These are phyloP conservation scores for Ceratobasidium papillatum DNA, from an alignment of 1,284 basidiomycete genomes.

Conservation along the genomic window DNA sequence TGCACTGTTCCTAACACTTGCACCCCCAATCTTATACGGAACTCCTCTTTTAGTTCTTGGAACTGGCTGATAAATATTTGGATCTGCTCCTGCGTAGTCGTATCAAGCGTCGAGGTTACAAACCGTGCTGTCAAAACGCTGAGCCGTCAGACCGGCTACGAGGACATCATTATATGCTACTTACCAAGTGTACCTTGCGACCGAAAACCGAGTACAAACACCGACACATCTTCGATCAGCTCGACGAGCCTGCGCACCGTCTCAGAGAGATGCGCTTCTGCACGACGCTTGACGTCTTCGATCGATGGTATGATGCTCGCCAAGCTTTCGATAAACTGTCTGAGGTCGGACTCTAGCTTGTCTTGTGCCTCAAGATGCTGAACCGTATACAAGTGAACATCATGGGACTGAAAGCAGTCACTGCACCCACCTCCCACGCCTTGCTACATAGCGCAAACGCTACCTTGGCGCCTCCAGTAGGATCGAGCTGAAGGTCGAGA, in stretches of 20 bases:
- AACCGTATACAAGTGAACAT: background rate
- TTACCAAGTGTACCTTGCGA: too few species aligned
- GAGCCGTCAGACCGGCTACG: too few species aligned
- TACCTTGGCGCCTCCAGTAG: constrained; percentile 33
- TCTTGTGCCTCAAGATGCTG: background rate
- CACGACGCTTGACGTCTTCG: background rate
- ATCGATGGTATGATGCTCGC: background rate
- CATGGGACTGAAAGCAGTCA: constrained; percentile 38
- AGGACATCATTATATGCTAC: background rate
- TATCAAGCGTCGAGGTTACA: background rate
- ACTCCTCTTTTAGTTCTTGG: background rate
- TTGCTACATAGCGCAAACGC: background rate
- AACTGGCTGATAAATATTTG: background rate
- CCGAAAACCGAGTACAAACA: background rate
- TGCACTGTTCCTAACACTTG: background rate
- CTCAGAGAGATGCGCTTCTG: background rate
- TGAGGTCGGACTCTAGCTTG: background rate
- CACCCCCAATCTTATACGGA: background rate
- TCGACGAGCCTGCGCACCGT: background rate
- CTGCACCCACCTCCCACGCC: constrained; percentile 40
- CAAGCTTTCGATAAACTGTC: background rate
- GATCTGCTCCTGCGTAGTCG: background rate
- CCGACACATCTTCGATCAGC: background rate
- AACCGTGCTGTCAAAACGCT: background rate
- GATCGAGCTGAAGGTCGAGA: constrained; percentile 38